phyloP scores from a whole-genome alignment of 371 early-diverging fungal species.

The Rhizopus stolonifer region DNA sequence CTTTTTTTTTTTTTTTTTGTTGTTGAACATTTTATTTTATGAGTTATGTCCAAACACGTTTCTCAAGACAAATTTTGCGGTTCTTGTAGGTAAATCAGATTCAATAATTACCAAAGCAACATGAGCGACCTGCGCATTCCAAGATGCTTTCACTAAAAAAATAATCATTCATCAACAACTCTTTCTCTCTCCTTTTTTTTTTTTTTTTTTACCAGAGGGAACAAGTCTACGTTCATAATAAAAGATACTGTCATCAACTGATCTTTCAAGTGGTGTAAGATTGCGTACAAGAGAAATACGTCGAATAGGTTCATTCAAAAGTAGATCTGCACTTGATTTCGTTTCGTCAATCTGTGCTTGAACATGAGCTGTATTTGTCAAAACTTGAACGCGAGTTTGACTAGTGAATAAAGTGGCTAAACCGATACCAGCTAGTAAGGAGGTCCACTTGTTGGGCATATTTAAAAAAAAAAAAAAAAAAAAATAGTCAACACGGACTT shows the following conservation, averaged over 20 bases:
- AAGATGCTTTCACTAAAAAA: constrained; percentile 37
- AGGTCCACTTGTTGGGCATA: constrained; percentile 31
- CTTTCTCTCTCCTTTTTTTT: too few species aligned
- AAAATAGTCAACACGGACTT: neutral
- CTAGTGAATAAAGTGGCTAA: constrained; percentile 37
- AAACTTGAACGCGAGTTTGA: constrained; percentile 27
- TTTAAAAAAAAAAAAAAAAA: constrained; percentile 2
- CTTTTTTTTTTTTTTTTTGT: too few species aligned
- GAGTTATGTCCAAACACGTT: constrained; percentile 26
- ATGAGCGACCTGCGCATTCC: constrained; percentile 40
- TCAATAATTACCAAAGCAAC: constrained; percentile 33
- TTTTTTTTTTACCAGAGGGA: constrained; percentile 23
- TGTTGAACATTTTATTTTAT: too few species aligned
- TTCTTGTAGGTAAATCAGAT: constrained; percentile 26
- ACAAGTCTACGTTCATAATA: constrained; percentile 25
- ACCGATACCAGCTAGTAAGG: constrained; percentile 36
- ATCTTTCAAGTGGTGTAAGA: constrained; percentile 15
- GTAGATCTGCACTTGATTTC: constrained; percentile 15
- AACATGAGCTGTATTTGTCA: constrained; percentile 20
- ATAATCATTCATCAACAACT: neutral
- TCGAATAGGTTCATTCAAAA: constrained; percentile 5
- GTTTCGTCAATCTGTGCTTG: constrained; percentile 17
- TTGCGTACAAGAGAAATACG: constrained; percentile 20
- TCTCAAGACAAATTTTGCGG: constrained; percentile 23
- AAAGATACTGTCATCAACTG: constrained; percentile 14